Evolutionary conservation across 208 protist genomes (phyloP), one percentile per base, ranked within the genome.

Genomic region (Crithidia bombi): DNA sequence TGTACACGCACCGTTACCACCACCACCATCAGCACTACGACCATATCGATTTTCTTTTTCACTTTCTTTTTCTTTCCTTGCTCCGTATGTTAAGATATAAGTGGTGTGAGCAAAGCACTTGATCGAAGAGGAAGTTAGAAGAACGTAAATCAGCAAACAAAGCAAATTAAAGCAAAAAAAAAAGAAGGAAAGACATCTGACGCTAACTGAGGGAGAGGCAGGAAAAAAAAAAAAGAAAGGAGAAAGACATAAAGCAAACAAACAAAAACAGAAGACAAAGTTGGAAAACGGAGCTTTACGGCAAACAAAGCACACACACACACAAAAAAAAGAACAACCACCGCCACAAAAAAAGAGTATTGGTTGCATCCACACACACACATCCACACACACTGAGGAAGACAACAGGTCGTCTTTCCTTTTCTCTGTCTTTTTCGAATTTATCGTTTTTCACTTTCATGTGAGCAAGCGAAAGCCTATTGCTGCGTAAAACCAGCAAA

Each of bases 401-500:
- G n/a, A n/a, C n/a, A n/a, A n/a, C n/a, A n/a, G n/a, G n/a, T n/a
- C n/a, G n/a, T n/a, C n/a, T n/a, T n/a, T n/a, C n/a, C n/a, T n/a
- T n/a, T n/a, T n/a, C n/a, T n/a, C n/a, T n/a, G n/a, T n/a, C n/a
- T n/a, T n/a, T 32, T 52, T 10, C 30, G n/a, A 32, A 12, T 38
- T 1, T 56, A 19, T 56, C 3, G 15, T 36, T 36, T 12, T 56
- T 5, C 21, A 38, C 12, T 17, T 30, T 46, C 41, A 49, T 61
- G 51, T 38, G 23, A 30, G 30, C 65, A 41, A 58, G 51, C 17
- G 39, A 69, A 69, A 49, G 47, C 47, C 51, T 7, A 61, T 69
- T 54, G 51, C 28, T 25, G n/a, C n/a, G 50, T 46, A 30, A 63
- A 55, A 55, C 2, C n/a, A n/a, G n/a, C n/a, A n/a, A n/a, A n/a